Conservation (phyloP, 495 filamentous ascomycete genomes). For the Daldinia concentrica region DNA sequence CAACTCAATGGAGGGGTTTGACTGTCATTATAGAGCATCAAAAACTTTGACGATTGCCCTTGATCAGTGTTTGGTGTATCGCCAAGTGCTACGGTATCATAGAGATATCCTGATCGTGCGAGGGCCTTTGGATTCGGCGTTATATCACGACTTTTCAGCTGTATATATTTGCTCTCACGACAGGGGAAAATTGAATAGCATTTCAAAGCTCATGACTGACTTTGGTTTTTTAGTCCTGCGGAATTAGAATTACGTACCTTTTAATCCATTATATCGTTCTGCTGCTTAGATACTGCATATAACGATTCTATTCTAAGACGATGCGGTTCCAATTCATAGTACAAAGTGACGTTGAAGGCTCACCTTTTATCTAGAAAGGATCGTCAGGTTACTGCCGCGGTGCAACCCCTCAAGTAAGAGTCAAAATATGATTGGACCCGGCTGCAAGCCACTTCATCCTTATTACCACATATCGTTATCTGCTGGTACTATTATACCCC, state of each 20-base stretch:
- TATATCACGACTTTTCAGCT: conserved; percentile 22
- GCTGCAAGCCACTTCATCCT: conserved; percentile 1
- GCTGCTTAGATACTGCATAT: background rate
- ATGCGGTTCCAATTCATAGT: background rate
- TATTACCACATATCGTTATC: background rate
- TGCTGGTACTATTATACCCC: background rate
- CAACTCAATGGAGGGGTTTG: conserved; percentile 11
- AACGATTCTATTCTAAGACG: background rate
- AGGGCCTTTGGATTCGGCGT: conserved; percentile 18
- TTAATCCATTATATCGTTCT: background rate
- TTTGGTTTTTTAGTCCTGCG: background rate
- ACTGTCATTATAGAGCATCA: conserved; percentile 16
- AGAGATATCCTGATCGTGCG: conserved; percentile 8
- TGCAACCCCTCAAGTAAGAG: background rate
- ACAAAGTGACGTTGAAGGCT: background rate
- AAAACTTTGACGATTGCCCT: conserved; percentile 31
- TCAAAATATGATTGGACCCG: conserved; percentile 1
- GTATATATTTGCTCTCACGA: conserved; percentile 40
- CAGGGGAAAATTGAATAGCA: conserved; percentile 7
- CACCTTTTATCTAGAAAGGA: background rate
- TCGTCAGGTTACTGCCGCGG: background rate
- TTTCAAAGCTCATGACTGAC: background rate
- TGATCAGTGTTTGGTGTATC: conserved; percentile 21
- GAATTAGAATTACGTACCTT: background rate
- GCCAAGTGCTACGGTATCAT: conserved; percentile 14